Evolutionary conservation across 179 eudicot species (phyloP), one percentile per base, ranked within the genome.

Genomic region (Beta corolliflora): DNA sequence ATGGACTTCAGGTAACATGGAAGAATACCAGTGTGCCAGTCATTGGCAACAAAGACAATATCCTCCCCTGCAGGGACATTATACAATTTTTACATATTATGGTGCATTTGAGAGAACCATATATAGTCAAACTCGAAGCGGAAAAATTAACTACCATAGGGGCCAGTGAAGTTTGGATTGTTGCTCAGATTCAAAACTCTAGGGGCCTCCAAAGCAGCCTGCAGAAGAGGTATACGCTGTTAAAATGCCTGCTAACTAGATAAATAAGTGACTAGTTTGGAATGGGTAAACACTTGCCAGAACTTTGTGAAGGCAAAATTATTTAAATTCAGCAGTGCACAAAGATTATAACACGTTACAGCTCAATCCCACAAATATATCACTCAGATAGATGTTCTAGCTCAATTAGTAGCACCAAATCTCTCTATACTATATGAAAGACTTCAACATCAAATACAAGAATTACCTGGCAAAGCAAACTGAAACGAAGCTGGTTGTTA

Each of bases 171-270:
- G 79, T 84, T 85, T 77, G 87, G 81, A 81, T 81, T 93, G 81
- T 81, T 87, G 85, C 82, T 87, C 11, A 94, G 89, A 80, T 91
- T 87, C 81, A 94, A 85, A 84, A 93, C 81, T 77, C 94, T 87
- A 8, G 98, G 98, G 59, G 93, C 98, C 87, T 93, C 96, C 85
- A 94, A 84, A 77, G 98, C 98, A 69, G 98, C 98, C 98, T 94
- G 82, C 69, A 82, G 78, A 65, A 7, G 59, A 50, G 25, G 41
- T 7, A 36, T 53, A 45, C 11, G 64, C 25, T 36, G 18, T 70
- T n/a, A 71, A 76, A 65, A 50, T 10, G 63, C 36, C 2, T 36
- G 46, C 13, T 31, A 8, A 31, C 13, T 29, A 36, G 41, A 54
- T 31, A 46, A 29, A 31, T 9, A 13, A 52, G 61, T 52, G 3